phyloP scores from a whole-genome alignment of 345 rosid species.

The Cardiospermum halicacabum region DNA sequence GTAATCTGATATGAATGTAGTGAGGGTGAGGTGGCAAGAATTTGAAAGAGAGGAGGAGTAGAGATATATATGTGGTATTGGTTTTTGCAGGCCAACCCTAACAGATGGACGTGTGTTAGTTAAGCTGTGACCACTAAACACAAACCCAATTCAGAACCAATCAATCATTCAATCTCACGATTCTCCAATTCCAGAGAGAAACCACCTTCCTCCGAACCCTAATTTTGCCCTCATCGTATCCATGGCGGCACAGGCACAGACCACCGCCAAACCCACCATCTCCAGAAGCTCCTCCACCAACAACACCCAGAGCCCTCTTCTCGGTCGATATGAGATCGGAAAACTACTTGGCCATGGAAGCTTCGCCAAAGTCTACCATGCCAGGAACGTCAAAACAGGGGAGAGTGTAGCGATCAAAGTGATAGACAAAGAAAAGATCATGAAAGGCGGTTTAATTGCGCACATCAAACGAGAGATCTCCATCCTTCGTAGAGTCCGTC shows the following conservation, averaged over 20 bases:
- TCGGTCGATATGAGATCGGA: slow-evolving; percentile 70
- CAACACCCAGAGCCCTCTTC: slow-evolving; percentile 43
- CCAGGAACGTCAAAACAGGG: slow-evolving; percentile 46
- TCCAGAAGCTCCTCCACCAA: slow-evolving; percentile 17
- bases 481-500: slow-evolving; percentile 81
- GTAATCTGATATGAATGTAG: no score
- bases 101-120: no score
- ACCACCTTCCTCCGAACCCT: no score
- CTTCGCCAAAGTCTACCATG: slow-evolving; percentile 84
- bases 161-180: no score
- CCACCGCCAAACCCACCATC: slow-evolving; percentile 9
- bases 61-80: no score
- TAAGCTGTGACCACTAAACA: no score
- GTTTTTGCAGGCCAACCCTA: no score
- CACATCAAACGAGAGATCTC: slow-evolving; percentile 79
- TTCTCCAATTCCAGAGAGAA: no score
- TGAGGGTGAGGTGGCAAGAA: no score
- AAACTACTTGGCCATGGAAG: slow-evolving; percentile 79
- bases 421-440: slow-evolving; percentile 70
- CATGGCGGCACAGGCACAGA: slow-evolving; percentile 19
- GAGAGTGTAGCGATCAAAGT: slow-evolving; percentile 71
- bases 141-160: no score
- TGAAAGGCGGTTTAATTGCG: slow-evolving; percentile 59
- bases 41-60: no score
- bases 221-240: background rate